Base-by-base conservation (phyloP, 306 rosid species). In the Gastrolobium villosum region DNA sequence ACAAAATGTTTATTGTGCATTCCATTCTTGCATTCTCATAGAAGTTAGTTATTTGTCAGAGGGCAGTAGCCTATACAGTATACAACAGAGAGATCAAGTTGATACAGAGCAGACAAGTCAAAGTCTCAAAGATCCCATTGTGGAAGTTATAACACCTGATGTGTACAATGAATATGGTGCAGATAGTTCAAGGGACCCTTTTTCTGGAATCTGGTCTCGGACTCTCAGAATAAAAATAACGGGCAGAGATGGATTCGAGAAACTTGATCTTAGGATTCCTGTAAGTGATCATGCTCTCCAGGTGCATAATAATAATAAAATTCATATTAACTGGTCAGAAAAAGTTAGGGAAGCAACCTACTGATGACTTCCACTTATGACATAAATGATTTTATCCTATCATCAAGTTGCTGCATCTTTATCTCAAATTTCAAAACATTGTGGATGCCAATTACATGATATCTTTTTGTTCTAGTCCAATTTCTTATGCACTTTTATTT, bases 71-170 rank as follows among this genome's bases (percentile, higher is more conserved):
- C 52, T 73, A 70, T 85, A 87, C 89, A 83, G 87, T 89, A 81
- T 80, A 69, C 90, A 86, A 88, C 81, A 61, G 90, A 85, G 67
- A 77, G 89, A 77, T 75, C 89, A 78, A 89, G 90, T 84, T 85
- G 91, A 84, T 57, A 75, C 87, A 78, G 89, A 85, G 87, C 87
- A 87, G 86, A 89, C 88, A 76, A 88, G 85, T 72, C 90, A 56
- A 84, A 86, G 85, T 87, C 69, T 87, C 82, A 81, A 91, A 83
- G 90, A 87, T 73, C 97, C 97, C 67, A 54, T 85, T 81, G 97
- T 90, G 20, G 99, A 94, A 85, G 97, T 92, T 81, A 80, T 94
- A 87, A 90, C 99, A 76, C 97, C 99, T 89, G 96, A 94, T 4
- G 88, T 92, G 85, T 90, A 86, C 87, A 86, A 87, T 91, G 72